Percentiles rank a stretch among this genome's conserved stretches.
These are phyloP conservation scores for Datura wrightii DNA, from an alignment of 257 asterid genomes.

Conservation along the genomic window DNA sequence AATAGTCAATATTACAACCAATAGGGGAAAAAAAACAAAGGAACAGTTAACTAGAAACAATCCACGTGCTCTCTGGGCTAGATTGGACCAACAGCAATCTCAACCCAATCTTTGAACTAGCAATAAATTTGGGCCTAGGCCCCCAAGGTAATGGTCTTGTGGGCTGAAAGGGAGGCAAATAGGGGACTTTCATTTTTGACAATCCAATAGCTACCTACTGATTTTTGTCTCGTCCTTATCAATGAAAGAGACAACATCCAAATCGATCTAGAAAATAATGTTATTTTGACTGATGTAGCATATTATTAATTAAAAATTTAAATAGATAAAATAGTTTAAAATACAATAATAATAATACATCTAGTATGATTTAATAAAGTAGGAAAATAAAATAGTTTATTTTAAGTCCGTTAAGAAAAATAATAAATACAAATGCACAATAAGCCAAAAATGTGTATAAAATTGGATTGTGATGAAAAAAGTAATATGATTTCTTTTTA, in stretches of 20 bases:
- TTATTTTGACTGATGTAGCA: not conserved
- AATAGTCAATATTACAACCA: not conserved
- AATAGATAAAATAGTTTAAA: too few species aligned
- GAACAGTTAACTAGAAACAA: not conserved
- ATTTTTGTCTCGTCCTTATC: not conserved
- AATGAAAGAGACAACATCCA: not conserved
- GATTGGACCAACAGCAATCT: constrained; percentile 21
- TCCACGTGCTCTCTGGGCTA: not conserved
- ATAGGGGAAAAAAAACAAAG: too few species aligned
- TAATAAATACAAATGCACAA: too few species aligned
- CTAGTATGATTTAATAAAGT: too few species aligned
- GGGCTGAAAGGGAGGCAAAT: constrained; percentile 31
- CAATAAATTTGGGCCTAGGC: constrained; percentile 19
- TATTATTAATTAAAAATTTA: too few species aligned
- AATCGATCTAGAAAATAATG: not conserved
- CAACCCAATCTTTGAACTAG: not conserved
- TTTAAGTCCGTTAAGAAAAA: too few species aligned
- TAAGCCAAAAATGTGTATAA: too few species aligned
- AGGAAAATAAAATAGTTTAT: too few species aligned
- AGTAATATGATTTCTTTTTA: too few species aligned
- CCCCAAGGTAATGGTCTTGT: not conserved
- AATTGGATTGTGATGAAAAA: too few species aligned
- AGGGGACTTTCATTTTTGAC: not conserved
- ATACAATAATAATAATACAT: too few species aligned
- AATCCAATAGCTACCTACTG: not conserved